Conservation (phyloP, 1,139 yeast species). For the Yamadazyma spencermartinsiae region DNA sequence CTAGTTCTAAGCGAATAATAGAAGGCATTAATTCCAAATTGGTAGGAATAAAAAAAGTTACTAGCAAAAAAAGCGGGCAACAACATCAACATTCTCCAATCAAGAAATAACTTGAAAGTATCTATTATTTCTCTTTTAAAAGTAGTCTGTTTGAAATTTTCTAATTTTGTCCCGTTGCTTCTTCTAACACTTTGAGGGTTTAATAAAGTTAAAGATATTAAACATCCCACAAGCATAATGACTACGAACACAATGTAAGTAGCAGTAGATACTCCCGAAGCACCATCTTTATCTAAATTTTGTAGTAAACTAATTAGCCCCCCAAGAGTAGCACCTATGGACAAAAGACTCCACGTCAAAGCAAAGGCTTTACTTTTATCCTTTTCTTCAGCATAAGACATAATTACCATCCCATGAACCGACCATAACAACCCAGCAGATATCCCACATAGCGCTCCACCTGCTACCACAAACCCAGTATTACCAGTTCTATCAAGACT, state of each 20-base stretch:
- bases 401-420: constrained; percentile 57
- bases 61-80: constrained; percentile 62
- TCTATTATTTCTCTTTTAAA: constrained; percentile 36
- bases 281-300: constrained; percentile 35
- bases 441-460: constrained; percentile 59
- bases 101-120: constrained; percentile 34
- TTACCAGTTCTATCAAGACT: constrained; percentile 49
- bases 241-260: constrained; percentile 58
- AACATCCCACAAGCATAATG: constrained; percentile 50
- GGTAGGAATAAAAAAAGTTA: constrained; percentile 65
- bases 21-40: constrained; percentile 56
- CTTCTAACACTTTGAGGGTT: constrained; percentile 51
- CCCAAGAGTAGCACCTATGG: constrained; percentile 61
- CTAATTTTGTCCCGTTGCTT: constrained; percentile 51
- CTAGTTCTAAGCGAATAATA: constrained; percentile 58
- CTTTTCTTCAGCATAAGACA: constrained; percentile 55
- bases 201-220: constrained; percentile 45
- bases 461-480: constrained; percentile 54
- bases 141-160: constrained; percentile 31
- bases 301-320: constrained; percentile 56
- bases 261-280: constrained; percentile 45
- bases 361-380: constrained; percentile 53
- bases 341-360: constrained; percentile 61
- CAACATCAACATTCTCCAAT: constrained; percentile 35
- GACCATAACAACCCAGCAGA: constrained; percentile 55